Percentiles rank a stretch among this genome's conserved stretches.
phyloP scores from a whole-genome alignment of 2,329 filamentous ascomycete species.

The Aspergillus phoenicis region DNA sequence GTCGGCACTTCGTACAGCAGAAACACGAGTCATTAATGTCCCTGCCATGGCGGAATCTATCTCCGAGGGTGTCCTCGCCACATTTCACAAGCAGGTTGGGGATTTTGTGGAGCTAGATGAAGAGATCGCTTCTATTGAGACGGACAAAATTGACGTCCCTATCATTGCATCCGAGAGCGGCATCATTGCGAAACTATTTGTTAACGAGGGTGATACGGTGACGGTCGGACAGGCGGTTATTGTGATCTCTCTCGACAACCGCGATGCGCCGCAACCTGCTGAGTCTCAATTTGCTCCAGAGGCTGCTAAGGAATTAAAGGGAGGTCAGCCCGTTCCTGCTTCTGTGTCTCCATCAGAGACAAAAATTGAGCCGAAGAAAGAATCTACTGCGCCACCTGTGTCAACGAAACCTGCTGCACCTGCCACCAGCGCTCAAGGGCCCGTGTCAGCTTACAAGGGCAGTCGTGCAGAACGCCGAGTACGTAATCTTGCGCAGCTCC shows the following conservation, averaged over 20 bases:
- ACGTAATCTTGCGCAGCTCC: conserved; percentile 46
- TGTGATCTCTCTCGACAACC: conserved; percentile 54
- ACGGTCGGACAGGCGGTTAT: conserved; percentile 89
- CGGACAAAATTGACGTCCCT: conserved; percentile 98
- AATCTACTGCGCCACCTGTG: conserved; percentile 41
- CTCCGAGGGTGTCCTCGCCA: conserved; percentile 84
- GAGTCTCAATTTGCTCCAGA: conserved; percentile 70
- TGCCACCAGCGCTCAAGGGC: conserved; percentile 21
- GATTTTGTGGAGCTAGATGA: conserved; percentile 94
- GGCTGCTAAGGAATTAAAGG: conserved; percentile 56
- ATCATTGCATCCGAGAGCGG: conserved; percentile 92
- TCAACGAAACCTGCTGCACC: conserved; percentile 22
- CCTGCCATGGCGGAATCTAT: conserved; percentile 99
- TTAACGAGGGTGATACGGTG: conserved; percentile 92
- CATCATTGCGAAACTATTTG: conserved; percentile 86
- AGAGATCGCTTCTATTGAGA: conserved; percentile 98
- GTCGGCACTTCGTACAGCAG: not conserved
- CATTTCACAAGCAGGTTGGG: conserved; percentile 65
- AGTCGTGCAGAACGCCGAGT: conserved; percentile 85
- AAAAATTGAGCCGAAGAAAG: conserved; percentile 43
- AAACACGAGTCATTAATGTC: conserved; percentile 71
- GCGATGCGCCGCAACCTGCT: not conserved
- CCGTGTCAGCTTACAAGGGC: conserved; percentile 54
- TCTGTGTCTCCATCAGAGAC: conserved; percentile 41
- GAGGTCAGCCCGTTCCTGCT: conserved; percentile 23